Evolutionary conservation across 495 filamentous ascomycete genomes (phyloP).

Genomic region (Neurospora sp.): DNA sequence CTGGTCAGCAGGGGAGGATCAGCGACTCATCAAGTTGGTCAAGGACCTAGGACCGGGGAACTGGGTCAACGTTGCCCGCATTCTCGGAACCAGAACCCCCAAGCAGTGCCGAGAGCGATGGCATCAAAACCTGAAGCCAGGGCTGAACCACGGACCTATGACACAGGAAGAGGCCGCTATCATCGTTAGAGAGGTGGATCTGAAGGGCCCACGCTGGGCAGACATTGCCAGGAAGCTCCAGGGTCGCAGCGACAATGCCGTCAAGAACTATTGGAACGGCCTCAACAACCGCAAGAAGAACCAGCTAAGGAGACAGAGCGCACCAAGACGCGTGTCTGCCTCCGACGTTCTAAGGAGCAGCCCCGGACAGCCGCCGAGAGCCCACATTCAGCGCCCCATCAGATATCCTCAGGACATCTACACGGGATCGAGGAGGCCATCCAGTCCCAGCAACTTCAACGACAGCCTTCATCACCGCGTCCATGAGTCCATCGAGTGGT

Average conservation of each 20-base stretch:
- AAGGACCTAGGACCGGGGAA: constrained; percentile 70
- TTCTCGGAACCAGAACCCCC: constrained; percentile 68
- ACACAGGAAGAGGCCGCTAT: constrained; percentile 74
- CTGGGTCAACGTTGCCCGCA: constrained; percentile 82
- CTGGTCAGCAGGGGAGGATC: constrained; percentile 79
- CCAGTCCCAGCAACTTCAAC: neutral
- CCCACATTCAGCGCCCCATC: neutral
- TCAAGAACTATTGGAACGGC: constrained; percentile 99
- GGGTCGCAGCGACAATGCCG: constrained; percentile 91
- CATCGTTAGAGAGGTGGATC: constrained; percentile 72
- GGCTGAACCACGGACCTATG: constrained; percentile 85
- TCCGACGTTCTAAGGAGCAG: neutral
- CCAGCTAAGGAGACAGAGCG: neutral
- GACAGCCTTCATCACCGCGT: neutral
- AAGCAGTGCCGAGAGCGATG: constrained; percentile 96
- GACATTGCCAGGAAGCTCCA: constrained; percentile 81
- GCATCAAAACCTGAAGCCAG: constrained; percentile 90
- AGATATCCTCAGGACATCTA: neutral
- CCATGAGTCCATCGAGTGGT: neutral
- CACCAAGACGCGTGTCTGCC: neutral
- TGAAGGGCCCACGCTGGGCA: constrained; percentile 89
- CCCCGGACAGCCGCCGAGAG: neutral
- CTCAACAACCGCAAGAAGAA: constrained; percentile 68
- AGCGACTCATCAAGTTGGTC: constrained; percentile 61
- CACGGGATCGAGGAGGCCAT: neutral